Evolutionary conservation across 371 early-diverging fungal species (phyloP), one percentile per base, ranked within the genome.

Genomic region (Circinella umbellata): DNA sequence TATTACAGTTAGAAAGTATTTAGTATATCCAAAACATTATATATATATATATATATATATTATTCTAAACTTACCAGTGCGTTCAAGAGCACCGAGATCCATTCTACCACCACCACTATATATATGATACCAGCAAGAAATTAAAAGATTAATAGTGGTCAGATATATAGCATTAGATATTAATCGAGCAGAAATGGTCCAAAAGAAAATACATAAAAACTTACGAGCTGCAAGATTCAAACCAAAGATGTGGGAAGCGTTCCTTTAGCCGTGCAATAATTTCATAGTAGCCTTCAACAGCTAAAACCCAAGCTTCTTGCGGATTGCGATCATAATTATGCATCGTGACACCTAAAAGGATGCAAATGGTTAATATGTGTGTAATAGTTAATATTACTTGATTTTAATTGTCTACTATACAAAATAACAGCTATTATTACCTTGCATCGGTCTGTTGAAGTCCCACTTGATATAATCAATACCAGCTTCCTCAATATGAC

Each of bases 391-490:
- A 27, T 27, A 27, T 27, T 27, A 27, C 27, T 27, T 27, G 27
- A 27, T 27, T 27, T 27, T 27, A 27, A 27, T 27, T 1, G 2
- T 2, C 27, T 27, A 27, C 27, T n/a, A 57, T 34, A 27, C 7
- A 57, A n/a, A 57, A 34, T 34, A 18, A 54, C 15, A 15, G 54
- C 20, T 20, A 18, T 10, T 10, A 10, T 18, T 57, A 57, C 57
- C 57, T 57, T 57, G 57, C 17, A 82, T 66, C 11, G 82, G 79
- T 34, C 85, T 54, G 37, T 84, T 82, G 76, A 81, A 78, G 42
- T 82, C 81, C 82, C 80, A 80, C 59, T 84, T 82, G 53, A 81
- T 78, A 69, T 78, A 84, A 49, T 79, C 77, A 13, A 81, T 62
- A 4, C 75, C 79, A 15, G 74, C 68, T 38, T 64, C 67, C 3